phyloP scores from a whole-genome alignment of 2,329 filamentous ascomycete genomes.

The Didymella segeticola region DNA sequence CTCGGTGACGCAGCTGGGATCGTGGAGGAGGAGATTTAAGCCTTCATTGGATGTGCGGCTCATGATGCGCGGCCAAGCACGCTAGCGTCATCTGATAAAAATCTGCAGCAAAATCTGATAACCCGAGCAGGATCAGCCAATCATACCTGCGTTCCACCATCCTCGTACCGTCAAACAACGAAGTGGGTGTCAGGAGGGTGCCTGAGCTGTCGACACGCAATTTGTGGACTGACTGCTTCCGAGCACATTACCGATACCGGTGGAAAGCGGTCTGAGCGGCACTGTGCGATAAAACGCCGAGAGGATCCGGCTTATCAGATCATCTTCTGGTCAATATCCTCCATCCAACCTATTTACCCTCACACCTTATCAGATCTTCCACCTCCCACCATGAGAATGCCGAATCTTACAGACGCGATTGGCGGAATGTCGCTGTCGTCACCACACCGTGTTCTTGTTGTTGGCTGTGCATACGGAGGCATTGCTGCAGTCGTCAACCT shows the following conservation, averaged over 20 bases:
- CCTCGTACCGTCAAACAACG: slow-evolving; percentile 7
- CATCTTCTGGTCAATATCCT: slow-evolving; percentile 25
- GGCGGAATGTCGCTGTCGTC: slow-evolving; percentile 38
- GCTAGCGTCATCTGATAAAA: slow-evolving; percentile 30
- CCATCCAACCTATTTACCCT: background rate
- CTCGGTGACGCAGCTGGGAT: slow-evolving; percentile 1
- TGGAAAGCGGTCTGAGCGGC: slow-evolving; percentile 2
- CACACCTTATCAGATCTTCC: slow-evolving; percentile 20
- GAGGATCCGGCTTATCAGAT: slow-evolving; percentile 42
- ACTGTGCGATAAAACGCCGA: slow-evolving; percentile 28
- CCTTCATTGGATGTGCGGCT: background rate
- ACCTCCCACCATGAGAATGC: slow-evolving; percentile 41
- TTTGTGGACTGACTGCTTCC: slow-evolving; percentile 4
- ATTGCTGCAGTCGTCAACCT: slow-evolving; percentile 72
- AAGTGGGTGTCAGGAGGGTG: slow-evolving; percentile 3
- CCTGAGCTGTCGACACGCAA: slow-evolving; percentile 1
- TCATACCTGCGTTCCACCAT: background rate
- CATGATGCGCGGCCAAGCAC: slow-evolving; percentile 13
- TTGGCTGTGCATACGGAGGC: slow-evolving; percentile 77
- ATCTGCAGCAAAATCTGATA: slow-evolving; percentile 29
- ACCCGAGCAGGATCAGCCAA: slow-evolving; percentile 2
- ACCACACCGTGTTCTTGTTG: slow-evolving; percentile 62
- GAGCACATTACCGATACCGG: slow-evolving; percentile 22
- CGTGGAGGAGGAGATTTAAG: slow-evolving; percentile 1
- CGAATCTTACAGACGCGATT: slow-evolving; percentile 32